phyloP scores from a whole-genome alignment of 2,329 filamentous ascomycete species.

The Hymenoscyphus repandus region DNA sequence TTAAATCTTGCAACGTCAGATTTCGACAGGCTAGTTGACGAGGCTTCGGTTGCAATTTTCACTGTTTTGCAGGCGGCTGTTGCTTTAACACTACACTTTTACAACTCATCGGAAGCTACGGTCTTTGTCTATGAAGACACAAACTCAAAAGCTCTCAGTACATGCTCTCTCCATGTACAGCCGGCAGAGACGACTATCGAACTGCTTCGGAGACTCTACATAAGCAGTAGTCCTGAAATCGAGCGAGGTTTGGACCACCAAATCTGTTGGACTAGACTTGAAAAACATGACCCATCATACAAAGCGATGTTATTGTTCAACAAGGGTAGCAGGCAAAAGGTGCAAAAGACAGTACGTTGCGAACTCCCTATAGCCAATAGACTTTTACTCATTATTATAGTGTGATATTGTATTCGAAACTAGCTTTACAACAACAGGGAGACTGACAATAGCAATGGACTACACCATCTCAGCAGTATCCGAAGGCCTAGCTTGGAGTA shows the following conservation, averaged over 20 bases:
- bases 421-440: background rate
- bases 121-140: background rate
- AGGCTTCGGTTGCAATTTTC: background rate
- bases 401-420: background rate
- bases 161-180: background rate
- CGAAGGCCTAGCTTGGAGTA: background rate
- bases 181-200: background rate
- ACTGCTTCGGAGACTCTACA: background rate
- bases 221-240: background rate
- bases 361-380: background rate
- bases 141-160: background rate
- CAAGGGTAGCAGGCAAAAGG: background rate
- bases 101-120: background rate
- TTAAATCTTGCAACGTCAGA: background rate
- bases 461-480: background rate
- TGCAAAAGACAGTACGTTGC: background rate
- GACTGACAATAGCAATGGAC: background rate
- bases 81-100: background rate
- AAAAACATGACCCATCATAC: background rate
- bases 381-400: background rate
- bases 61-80: background rate
- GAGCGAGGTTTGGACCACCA: background rate
- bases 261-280: background rate
- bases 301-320: background rate
- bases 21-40: background rate